phyloP scores from a whole-genome alignment of 306 rosid genomes.

The Echinosophora koreensis region DNA sequence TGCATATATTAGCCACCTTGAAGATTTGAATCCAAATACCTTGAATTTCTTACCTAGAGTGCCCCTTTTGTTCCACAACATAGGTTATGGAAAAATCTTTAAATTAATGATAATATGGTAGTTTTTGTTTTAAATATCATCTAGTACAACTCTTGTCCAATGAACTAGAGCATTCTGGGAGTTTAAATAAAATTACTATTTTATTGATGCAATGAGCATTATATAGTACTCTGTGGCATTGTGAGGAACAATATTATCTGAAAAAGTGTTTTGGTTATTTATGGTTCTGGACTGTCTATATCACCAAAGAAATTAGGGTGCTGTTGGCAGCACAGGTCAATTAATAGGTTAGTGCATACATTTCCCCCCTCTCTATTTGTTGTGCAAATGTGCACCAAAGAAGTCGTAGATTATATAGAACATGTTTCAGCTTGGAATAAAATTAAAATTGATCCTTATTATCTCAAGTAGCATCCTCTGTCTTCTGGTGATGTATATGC shows the following conservation, averaged over 20 bases:
- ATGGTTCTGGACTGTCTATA: not conserved
- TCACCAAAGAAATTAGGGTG: not conserved
- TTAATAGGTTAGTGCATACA: slow-evolving; percentile 13
- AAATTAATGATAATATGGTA: not conserved
- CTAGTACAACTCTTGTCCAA: not conserved
- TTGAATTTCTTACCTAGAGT: slow-evolving; percentile 1
- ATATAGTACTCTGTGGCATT: not conserved
- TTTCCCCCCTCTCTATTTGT: not conserved
- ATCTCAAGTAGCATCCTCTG: slow-evolving; percentile 19
- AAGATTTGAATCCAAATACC: slow-evolving; percentile 11
- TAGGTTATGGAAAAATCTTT: not conserved
- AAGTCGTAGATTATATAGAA: not conserved
- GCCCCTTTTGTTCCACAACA: slow-evolving; percentile 8
- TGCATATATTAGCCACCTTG: slow-evolving; percentile 5
- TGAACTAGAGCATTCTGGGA: slow-evolving; percentile 25
- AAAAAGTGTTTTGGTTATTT: not conserved
- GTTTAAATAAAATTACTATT: slow-evolving; percentile 17
- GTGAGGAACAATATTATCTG: not conserved
- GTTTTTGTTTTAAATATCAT: slow-evolving; percentile 2
- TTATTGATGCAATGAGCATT: slow-evolving; percentile 13
- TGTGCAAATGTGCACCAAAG: not conserved
- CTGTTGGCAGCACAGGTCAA: not conserved
- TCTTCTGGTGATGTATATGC: slow-evolving; percentile 14
- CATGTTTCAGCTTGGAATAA: slow-evolving; percentile 21
- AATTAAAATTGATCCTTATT: slow-evolving; percentile 10